Percentiles rank a stretch among this genome's conserved stretches.
Conservation (phyloP, 116 monocot genomes). For the Posidonia oceanica region DNA sequence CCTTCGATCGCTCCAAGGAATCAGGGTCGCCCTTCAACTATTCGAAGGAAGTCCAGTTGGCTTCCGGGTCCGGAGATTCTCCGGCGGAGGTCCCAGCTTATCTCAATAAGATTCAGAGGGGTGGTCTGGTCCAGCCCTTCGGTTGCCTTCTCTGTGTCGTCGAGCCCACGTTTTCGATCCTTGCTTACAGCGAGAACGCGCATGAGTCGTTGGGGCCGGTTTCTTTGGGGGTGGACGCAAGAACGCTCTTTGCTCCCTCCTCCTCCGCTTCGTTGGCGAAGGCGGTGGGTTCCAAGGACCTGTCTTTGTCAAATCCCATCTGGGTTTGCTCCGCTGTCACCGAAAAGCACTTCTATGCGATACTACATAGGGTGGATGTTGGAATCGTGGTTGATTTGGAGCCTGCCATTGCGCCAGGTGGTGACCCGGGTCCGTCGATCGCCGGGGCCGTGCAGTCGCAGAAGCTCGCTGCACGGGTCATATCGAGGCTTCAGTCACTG, state of each 20-base stretch:
- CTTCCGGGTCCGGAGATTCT: conserved; percentile 10
- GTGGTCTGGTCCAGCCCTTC: conserved; percentile 69
- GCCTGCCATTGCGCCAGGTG: conserved; percentile 30
- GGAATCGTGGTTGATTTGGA: conserved; percentile 74
- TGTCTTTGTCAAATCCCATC: conserved; percentile 61
- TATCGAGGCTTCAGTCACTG: conserved; percentile 54
- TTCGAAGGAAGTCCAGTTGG: conserved; percentile 16
- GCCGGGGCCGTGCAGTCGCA: conserved; percentile 73
- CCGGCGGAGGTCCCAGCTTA: conserved; percentile 49
- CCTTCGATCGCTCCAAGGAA: conserved; percentile 53
- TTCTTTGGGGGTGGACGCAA: conserved; percentile 29
- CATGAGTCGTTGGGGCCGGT: conserved; percentile 11
- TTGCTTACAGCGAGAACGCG: conserved; percentile 40
- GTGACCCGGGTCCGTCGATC: conserved; percentile 54
- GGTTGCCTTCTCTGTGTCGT: conserved; percentile 39
- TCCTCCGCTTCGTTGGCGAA: conserved; percentile 33
- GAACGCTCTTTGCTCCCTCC: conserved; percentile 47
- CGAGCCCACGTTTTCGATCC: conserved; percentile 19
- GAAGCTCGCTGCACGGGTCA: conserved; percentile 66
- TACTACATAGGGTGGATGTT: conserved; percentile 59
- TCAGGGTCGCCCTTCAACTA: conserved; percentile 39
- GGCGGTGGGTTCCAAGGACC: conserved; percentile 47
- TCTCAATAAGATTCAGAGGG: conserved; percentile 55
- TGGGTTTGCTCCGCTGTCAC: conserved; percentile 44
- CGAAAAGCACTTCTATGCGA: conserved; percentile 57